Base-by-base conservation (phyloP, 805 yeast genomes). In the Barnettozyma salicaria region DNA sequence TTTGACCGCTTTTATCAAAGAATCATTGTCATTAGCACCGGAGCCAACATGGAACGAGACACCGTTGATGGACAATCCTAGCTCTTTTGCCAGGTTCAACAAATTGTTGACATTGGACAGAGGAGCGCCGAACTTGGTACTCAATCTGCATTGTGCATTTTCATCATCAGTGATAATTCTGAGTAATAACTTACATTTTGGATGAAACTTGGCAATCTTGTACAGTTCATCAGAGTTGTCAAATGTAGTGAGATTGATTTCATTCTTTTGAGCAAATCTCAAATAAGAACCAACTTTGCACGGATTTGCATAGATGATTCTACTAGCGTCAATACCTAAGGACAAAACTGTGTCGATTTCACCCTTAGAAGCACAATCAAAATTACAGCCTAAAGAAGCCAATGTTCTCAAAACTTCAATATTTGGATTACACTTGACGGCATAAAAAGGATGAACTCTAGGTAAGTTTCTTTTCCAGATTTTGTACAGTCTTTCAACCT, bases 1-100 rank as follows among this genome's bases (percentile, higher is more conserved):
- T 36, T 63, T 57, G 26, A 87, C 74, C 0, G 97, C 96, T 43
- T 74, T 73, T 39, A 67, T 67, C 46, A 85, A 72, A 4, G 90
- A 72, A 29, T 64, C 58, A 39, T 77, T 72, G 55, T 86, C 92
- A 35, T 73, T 73, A 11, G 95, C 90, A 23, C 97, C 97, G 2
- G 96, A 85, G 1, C 98, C 98, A 42, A 89, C 85, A 58, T 90
- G 98, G 72, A 90, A 90, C 4, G 96, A 88, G 24, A 89, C 89
- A 36, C 98, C 98, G 12, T 64, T 75, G 25, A 90, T 72, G 42
- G 74, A 65, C 48, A 90, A 68, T 1, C 67, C 76, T 36, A 87
- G 63, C 36, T 69, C 67, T 40, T 70, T 64, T 32, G 95, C 90
- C 41, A 71, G 59, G 7, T 70, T 66, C 43, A 90, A 67, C 53